Evolutionary conservation across 345 rosid species (phyloP).

Genomic region (Citrus inodora): DNA sequence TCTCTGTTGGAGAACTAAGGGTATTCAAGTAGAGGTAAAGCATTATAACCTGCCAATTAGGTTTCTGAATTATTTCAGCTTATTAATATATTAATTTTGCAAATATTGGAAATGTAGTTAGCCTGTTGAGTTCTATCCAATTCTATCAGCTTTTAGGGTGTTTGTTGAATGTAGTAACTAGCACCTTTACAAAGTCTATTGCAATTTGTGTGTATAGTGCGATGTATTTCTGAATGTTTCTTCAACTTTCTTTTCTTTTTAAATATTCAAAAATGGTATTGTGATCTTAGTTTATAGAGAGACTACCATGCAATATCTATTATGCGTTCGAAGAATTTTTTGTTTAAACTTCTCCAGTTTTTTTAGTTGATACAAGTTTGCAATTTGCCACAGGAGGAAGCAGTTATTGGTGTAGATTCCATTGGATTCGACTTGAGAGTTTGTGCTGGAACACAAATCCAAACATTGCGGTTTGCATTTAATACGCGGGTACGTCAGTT

Average conservation of each 20-base stretch:
- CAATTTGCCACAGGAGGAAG: constrained; percentile 56
- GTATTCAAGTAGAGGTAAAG: constrained; percentile 87
- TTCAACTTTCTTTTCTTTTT: neutral
- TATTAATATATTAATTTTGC: neutral
- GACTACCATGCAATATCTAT: neutral
- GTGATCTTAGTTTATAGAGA: neutral
- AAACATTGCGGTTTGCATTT: constrained; percentile 76
- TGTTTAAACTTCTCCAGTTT: neutral
- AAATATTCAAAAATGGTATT: neutral
- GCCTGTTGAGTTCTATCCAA: neutral
- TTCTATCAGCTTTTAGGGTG: neutral
- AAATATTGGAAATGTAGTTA: neutral
- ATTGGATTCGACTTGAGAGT: constrained; percentile 80
- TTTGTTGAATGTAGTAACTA: neutral
- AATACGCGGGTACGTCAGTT: constrained; percentile 50
- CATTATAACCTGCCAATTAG: neutral
- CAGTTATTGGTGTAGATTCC: constrained; percentile 61
- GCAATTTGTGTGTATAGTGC: neutral
- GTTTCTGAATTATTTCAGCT: constrained; percentile 6
- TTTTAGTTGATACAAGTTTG: neutral
- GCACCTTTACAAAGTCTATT: neutral
- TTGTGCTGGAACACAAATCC: constrained; percentile 81
- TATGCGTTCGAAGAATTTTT: neutral
- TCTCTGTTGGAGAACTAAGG: constrained; percentile 75
- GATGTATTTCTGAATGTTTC: neutral